Evolutionary conservation across 2,329 filamentous ascomycete species (phyloP), one percentile per base, ranked within the genome.

Genomic region (Teratosphaeriaceae sp.): DNA sequence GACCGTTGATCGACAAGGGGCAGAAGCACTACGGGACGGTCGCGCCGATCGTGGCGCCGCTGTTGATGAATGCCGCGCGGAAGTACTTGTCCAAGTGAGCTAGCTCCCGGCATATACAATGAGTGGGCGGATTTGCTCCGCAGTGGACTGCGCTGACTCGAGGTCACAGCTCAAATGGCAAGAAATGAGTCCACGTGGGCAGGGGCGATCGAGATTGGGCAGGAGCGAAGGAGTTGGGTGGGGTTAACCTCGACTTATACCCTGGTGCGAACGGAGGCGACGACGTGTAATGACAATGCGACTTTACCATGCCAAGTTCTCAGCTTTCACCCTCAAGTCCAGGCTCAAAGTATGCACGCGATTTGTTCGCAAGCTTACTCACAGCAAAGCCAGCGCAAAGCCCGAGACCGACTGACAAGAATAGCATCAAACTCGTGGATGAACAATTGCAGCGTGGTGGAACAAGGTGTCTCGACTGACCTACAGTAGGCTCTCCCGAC

Each of bases 21-120:
- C 47, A 61, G 53, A 60, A 62, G 48, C 58, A 62, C 43, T 63
- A 56, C 42, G 50, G 45, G 2, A 57, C 54, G 8, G 37, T 62
- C 3, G 59, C 57, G 22, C 59, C 59, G 4, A 54, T 62, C 22
- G 44, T 61, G 16, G 58, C 56, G 12, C 59, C 59, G 11, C 43
- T 62, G 29, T 49, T 61, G 13, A 51, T 60, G 44, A 56, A 54
- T 38, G 43, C 48, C 38, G 51, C 50, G 24, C 51, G 42, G 50
- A 58, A 56, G 47, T 53, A 49, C 38, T 34, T 53, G 35, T 35
- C 16, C 15, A 35, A 42, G 34, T 24, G 24, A 38, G 23, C n/a
- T 22, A n/a, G 20, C 16, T 30, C 18, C 20, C 31, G 31, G 29
- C 29, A 9, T 15, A 13, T 34, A 18, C 16, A 18, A 35, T 35